Evolutionary conservation across 2,329 filamentous ascomycete species (phyloP).

Genomic region (Fusarium pseudonygamai): DNA sequence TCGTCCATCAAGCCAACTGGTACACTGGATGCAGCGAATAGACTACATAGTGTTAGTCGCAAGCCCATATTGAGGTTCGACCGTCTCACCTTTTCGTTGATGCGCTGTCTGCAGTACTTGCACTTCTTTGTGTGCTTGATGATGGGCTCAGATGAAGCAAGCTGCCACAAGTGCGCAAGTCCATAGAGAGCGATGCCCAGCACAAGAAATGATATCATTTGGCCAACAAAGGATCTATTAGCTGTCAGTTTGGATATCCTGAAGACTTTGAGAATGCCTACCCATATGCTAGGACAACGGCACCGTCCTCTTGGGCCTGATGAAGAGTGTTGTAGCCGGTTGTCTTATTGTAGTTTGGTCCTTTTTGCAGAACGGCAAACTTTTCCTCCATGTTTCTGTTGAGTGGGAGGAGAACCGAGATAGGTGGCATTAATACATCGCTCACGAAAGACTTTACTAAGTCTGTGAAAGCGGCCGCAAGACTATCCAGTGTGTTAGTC

Average conservation of each 20-base stretch:
- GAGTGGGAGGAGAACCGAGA: conserved; percentile 75
- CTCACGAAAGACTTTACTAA: conserved; percentile 77
- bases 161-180: conserved; percentile 70
- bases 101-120: conserved; percentile 70
- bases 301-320: conserved; percentile 75
- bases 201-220: conserved; percentile 71
- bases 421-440: conserved; percentile 74
- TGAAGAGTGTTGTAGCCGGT: conserved; percentile 75
- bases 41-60: conserved; percentile 46
- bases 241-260: not conserved
- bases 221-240: conserved; percentile 67
- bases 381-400: conserved; percentile 79
- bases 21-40: conserved; percentile 59
- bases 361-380: conserved; percentile 71
- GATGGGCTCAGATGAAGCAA: conserved; percentile 69
- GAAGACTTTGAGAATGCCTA: conserved; percentile 43
- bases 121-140: conserved; percentile 77
- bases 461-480: conserved; percentile 76
- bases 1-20: conserved; percentile 61
- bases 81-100: conserved; percentile 67
- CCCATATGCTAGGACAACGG: conserved; percentile 77
- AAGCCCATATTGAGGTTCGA: not conserved
- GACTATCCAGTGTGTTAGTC: conserved; percentile 52
- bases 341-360: conserved; percentile 61
- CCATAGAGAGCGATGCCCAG: conserved; percentile 73